Evolutionary conservation across 116 monocot species (phyloP).

Genomic region (Phalaenopsis hybrid): DNA sequence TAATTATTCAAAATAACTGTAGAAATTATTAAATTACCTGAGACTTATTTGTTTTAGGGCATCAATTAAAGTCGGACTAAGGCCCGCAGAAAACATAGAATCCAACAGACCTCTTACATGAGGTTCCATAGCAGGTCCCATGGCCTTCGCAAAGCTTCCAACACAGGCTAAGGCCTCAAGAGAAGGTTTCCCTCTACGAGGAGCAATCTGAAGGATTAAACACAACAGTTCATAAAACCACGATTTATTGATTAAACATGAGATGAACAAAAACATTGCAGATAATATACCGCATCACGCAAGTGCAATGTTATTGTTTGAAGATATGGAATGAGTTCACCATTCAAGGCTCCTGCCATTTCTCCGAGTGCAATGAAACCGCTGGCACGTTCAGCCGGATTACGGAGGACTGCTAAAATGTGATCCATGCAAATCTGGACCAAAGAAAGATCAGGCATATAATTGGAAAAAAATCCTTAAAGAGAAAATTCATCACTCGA

Average conservation of each 20-base stretch:
- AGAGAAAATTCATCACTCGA: background rate
- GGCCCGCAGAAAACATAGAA: slow-evolving; percentile 80
- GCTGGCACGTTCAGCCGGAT: slow-evolving; percentile 85
- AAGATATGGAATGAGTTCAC: slow-evolving; percentile 80
- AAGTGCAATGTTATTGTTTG: slow-evolving; percentile 67
- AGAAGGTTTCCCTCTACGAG: slow-evolving; percentile 84
- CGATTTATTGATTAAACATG: background rate
- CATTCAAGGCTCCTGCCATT: slow-evolving; percentile 97
- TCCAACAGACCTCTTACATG: slow-evolving; percentile 74
- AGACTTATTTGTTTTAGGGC: slow-evolving; percentile 73
- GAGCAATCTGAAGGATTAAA: slow-evolving; percentile 65
- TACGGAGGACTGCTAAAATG: slow-evolving; percentile 76
- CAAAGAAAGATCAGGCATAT: background rate
- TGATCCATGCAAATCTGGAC: slow-evolving; percentile 94
- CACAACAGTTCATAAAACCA: background rate
- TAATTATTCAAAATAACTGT: background rate
- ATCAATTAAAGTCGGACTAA: slow-evolving; percentile 61
- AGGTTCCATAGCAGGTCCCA: slow-evolving; percentile 85
- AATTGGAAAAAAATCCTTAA: background rate
- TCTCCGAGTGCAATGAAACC: slow-evolving; percentile 94
- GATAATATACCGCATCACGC: slow-evolving; percentile 75
- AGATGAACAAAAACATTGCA: background rate
- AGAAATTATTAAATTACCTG: slow-evolving; percentile 32
- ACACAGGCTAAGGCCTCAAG: slow-evolving; percentile 85
- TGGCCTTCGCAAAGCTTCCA: slow-evolving; percentile 88